phyloP scores from a whole-genome alignment of 768 basidiomycete species.

The Boletus vinaceobasis region DNA sequence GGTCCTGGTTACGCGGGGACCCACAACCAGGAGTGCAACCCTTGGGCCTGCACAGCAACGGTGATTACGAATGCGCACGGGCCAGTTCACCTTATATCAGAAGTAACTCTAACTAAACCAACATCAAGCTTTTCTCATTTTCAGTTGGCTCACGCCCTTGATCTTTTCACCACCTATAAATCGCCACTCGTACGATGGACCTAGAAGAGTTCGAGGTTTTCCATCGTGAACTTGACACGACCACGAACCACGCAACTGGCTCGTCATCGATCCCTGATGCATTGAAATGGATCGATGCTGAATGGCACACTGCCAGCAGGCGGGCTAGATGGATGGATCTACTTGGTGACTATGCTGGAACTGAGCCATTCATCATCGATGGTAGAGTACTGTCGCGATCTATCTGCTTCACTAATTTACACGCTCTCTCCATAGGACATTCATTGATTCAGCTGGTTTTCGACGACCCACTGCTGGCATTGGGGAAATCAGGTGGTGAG shows the following conservation, averaged over 20 bases:
- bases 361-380: constrained; percentile 62
- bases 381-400: constrained; percentile 34
- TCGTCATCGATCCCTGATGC: constrained; percentile 21
- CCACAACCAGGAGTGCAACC: not conserved
- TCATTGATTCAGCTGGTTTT: constrained; percentile 57
- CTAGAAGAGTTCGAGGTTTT: constrained; percentile 37
- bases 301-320: constrained; percentile 41
- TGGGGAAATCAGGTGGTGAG: constrained; percentile 48
- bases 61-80: constrained; percentile 13
- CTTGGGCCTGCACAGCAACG: constrained; percentile 4
- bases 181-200: constrained; percentile 29
- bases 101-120: not conserved
- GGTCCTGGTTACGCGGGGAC: not conserved
- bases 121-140: not conserved
- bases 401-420: constrained; percentile 1
- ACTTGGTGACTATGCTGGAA: constrained; percentile 67
- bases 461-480: constrained; percentile 56
- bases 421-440: constrained; percentile 44
- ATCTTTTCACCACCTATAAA: not conserved
- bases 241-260: not conserved
- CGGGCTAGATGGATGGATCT: constrained; percentile 63
- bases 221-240: not conserved
- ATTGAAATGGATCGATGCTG: constrained; percentile 31
- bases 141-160: not conserved
- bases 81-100: constrained; percentile 3